phyloP scores from a whole-genome alignment of 192 early-diverging fungal species.

The Backusella luteola region DNA sequence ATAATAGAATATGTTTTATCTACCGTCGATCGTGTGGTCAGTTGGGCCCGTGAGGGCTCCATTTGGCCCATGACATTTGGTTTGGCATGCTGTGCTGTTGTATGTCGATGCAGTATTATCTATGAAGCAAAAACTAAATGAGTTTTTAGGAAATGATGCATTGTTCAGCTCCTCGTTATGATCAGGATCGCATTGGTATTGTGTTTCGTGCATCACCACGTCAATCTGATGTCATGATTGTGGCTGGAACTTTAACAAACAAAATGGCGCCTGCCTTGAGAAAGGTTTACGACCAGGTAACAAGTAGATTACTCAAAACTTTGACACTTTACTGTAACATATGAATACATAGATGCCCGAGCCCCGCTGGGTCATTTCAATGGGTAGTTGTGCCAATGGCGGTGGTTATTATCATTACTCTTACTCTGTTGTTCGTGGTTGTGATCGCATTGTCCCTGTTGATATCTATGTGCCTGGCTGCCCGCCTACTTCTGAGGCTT shows the following conservation, averaged over 20 bases:
- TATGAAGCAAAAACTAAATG: neutral
- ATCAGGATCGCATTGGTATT: conserved; percentile 97
- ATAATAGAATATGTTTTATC: conserved; percentile 76
- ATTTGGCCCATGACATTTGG: conserved; percentile 89
- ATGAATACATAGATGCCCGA: conserved; percentile 73
- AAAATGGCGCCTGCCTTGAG: conserved; percentile 92
- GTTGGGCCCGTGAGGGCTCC: conserved; percentile 91
- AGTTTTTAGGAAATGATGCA: conserved; percentile 93
- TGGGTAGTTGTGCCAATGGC: conserved; percentile 96
- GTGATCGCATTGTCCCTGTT: conserved; percentile 93
- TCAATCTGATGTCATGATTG: conserved; percentile 99
- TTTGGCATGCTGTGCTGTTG: conserved; percentile 90
- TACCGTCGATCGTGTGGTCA: conserved; percentile 88
- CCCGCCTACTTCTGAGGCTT: conserved; percentile 94
- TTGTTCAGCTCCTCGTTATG: conserved; percentile 94
- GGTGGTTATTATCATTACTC: conserved; percentile 99
- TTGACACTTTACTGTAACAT: neutral
- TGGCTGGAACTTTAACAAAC: conserved; percentile 96
- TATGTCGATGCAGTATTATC: neutral
- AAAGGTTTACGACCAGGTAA: conserved; percentile 63
- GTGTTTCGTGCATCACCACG: conserved; percentile 96
- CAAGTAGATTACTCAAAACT: no score
- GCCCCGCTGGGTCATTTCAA: conserved; percentile 97
- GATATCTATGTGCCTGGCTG: conserved; percentile 98
- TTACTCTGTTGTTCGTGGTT: conserved; percentile 93